Base-by-base conservation (phyloP, 768 basidiomycete species). In the Leucocoprinus birnbaumii region DNA sequence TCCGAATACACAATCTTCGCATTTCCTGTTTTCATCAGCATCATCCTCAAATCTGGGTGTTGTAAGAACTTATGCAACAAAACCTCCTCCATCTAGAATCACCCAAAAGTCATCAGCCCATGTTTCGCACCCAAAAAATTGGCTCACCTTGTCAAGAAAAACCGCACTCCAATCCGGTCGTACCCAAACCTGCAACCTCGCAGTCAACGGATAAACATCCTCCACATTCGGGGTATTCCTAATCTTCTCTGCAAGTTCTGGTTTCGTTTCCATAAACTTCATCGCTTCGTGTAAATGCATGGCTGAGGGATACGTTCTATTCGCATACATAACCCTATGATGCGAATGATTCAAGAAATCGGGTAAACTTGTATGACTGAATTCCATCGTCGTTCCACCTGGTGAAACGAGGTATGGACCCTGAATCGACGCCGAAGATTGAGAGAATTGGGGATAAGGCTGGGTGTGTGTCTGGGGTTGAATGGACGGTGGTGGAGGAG, bases 251-350 rank as follows among this genome's bases (percentile, higher is more conserved):
- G 83, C 82, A 16, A 87, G 60, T 0, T 79, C 77, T 0, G 79
- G 80, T 2, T 73, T 71, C 19, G 72, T 66, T 2, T 75, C 73
- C 35, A 82, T 62, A 66, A 83, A 92, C 65, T 87, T 87, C 63
- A 87, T 71, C 8, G 89, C 88, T 67, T 92, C 88, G 51, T 83
- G 78, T n/a, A 92, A 74, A 60, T 92, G 90, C 61, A 84, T 67
- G 9, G 86, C 90, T 1, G 83, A 86, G 1, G 87, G 87, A 60
- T 85, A 93, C 40, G 68, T 66, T 51, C 71, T 72, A 27, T 80
- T 74, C 34, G 74, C 65, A 65, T 83, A 85, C 51, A 83, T 52
- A 19, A 93, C 77, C 3, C 73, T 74, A 61, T 89, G 82, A 1
- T 73, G 79, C 1, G 90, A 89, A 60, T 84, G 81, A 61, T 83